A percentile compares a stretch with the other conserved stretches of the same genome.
phyloP scores from a whole-genome alignment of 345 rosid species.

The Adansonia digitata region DNA sequence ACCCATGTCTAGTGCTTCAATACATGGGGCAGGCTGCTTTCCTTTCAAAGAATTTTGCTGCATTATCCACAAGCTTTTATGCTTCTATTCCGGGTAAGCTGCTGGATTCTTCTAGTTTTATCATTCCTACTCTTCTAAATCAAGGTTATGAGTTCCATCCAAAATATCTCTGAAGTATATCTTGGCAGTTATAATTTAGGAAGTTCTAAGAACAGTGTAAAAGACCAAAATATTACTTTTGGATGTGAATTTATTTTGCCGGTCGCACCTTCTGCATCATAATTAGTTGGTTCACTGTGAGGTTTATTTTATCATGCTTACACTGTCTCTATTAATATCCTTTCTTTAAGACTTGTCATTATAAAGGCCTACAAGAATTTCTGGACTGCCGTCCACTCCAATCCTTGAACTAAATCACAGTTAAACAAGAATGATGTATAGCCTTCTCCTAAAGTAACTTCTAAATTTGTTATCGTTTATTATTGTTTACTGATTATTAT shows the following conservation, averaged over 20 bases:
- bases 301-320: neutral
- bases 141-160: neutral
- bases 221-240: neutral
- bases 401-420: neutral
- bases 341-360: neutral
- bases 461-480: constrained; percentile 5
- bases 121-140: neutral
- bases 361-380: neutral
- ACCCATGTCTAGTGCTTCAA: constrained; percentile 92
- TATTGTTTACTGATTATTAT: constrained; percentile 12
- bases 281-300: neutral
- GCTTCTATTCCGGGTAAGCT: constrained; percentile 82
- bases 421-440: neutral
- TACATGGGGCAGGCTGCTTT: constrained; percentile 99
- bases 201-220: neutral
- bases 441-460: constrained; percentile 8
- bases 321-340: neutral
- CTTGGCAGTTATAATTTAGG: neutral
- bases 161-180: too few relatives aligned
- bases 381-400: neutral
- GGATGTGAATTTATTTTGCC: neutral
- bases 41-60: constrained; percentile 64
- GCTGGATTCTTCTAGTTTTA: constrained; percentile 13
- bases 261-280: neutral
- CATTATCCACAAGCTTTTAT: constrained; percentile 58